These are phyloP conservation scores for Naegleria gruberi DNA, from an alignment of 208 protist genomes.

Conservation along the genomic window DNA sequence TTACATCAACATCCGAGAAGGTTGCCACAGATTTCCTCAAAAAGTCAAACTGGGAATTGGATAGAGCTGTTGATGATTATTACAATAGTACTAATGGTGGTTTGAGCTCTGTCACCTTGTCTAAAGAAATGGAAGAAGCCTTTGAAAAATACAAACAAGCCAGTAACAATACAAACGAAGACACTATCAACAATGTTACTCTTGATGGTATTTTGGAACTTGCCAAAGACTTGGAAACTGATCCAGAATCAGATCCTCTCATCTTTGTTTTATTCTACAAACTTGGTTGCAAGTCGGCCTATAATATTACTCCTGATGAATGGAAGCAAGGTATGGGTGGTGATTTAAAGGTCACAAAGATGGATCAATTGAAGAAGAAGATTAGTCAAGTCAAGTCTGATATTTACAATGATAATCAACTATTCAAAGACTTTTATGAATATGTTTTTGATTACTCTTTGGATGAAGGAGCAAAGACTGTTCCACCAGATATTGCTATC, in stretches of 20 bases:
- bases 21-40: constrained; percentile 14
- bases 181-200: background rate
- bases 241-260: background rate
- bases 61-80: constrained; percentile 5
- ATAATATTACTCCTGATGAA: background rate
- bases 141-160: constrained; percentile 18
- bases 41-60: background rate
- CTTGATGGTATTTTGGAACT: background rate
- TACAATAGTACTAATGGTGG: background rate
- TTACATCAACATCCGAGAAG: background rate
- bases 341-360: background rate
- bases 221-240: background rate
- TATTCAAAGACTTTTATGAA: constrained; percentile 11
- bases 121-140: background rate
- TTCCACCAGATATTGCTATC: background rate
- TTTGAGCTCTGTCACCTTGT: too few relatives aligned
- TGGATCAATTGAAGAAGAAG: background rate
- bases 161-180: background rate
- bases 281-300: background rate
- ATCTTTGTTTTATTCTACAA: background rate
- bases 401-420: background rate
- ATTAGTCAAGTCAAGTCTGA: background rate
- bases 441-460: constrained; percentile 15
- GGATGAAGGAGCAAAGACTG: background rate
- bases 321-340: background rate